Evolutionary conservation across 495 filamentous ascomycete genomes (phyloP).

Genomic region (Astrocystis sublimbata): DNA sequence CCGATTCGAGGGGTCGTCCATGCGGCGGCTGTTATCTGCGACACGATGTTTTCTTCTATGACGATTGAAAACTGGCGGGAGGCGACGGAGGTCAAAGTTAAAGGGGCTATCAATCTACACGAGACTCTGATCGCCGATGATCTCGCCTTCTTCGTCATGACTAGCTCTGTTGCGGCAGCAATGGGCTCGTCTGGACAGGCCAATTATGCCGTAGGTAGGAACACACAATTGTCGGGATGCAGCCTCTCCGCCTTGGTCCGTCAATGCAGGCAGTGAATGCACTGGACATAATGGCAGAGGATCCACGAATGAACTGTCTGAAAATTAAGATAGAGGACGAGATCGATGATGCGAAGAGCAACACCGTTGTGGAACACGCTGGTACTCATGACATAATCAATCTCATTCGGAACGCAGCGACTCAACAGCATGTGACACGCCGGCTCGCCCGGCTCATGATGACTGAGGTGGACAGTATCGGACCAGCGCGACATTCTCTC

Average conservation of each 20-base stretch:
- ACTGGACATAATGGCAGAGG: neutral
- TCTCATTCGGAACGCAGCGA: neutral
- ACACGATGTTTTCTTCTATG: neutral
- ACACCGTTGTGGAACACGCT: neutral
- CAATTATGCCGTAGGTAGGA: neutral
- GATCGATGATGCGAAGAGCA: neutral
- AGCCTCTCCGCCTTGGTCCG: neutral
- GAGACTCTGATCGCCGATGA: neutral
- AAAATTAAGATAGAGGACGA: neutral
- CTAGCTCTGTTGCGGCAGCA: neutral
- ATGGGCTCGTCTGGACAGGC: neutral
- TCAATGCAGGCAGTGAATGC: neutral
- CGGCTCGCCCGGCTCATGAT: neutral
- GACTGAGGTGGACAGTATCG: neutral
- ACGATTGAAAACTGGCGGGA: neutral
- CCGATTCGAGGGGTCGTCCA: neutral
- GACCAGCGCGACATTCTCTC: neutral
- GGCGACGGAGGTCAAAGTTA: neutral
- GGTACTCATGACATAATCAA: neutral
- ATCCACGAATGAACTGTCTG: neutral
- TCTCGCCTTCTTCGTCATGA: slow-evolving; percentile 5
- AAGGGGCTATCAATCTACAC: neutral
- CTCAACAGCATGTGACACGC: neutral
- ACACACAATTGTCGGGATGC: neutral
- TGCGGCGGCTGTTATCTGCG: neutral